Percentiles rank a stretch among this genome's conserved stretches.
These are phyloP conservation scores for Colletotrichum neosansevieriae DNA, from an alignment of 2,329 filamentous ascomycete species.

Conservation along the genomic window DNA sequence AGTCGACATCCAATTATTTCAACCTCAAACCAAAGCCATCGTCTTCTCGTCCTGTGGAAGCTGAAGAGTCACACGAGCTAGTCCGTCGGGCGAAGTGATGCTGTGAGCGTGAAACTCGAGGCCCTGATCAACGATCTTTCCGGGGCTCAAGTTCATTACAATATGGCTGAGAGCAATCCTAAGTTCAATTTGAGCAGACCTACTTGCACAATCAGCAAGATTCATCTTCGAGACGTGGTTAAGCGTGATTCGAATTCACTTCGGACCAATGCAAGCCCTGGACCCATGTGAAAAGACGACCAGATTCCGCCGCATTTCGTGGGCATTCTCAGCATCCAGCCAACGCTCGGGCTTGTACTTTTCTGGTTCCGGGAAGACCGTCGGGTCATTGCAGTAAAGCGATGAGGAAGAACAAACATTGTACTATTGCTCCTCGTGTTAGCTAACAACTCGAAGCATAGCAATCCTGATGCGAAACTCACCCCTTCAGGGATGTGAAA, in stretches of 20 bases:
- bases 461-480: neutral
- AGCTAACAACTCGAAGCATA: fast-evolving
- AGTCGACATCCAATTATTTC: no score
- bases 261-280: constrained; percentile 1
- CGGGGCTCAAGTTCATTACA: neutral
- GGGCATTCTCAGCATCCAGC: neutral
- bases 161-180: constrained; percentile 6
- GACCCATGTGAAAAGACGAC: constrained; percentile 1
- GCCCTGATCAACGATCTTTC: neutral
- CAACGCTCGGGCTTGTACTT: neutral
- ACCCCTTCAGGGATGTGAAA: neutral
- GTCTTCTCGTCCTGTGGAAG: neutral
- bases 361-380: neutral
- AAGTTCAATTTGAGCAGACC: neutral
- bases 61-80: neutral
- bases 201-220: neutral
- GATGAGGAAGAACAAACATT: neutral
- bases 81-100: neutral
- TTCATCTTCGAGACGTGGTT: neutral
- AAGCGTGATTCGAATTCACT: neutral
- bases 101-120: neutral
- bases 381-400: neutral
- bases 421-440: neutral
- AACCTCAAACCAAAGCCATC: neutral
- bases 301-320: neutral